Conservation (phyloP, 176 grass and related monocot species). For the Aegilops bicornis region DNA sequence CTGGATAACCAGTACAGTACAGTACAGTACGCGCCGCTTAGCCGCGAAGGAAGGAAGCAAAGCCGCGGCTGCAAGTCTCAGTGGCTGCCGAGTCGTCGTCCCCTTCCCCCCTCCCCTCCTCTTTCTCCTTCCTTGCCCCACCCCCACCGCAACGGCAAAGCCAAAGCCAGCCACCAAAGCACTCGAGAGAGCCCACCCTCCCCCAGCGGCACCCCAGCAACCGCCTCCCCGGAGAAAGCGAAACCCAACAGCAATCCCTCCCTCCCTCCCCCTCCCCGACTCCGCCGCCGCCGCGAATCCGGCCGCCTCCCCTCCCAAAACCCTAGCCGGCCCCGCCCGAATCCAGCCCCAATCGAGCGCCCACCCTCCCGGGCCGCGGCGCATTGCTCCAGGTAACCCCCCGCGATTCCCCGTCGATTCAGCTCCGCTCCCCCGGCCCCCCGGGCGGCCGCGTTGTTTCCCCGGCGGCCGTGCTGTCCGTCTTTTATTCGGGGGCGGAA, state of each 20-base stretch:
- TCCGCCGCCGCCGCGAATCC: not conserved
- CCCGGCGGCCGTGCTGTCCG: not conserved
- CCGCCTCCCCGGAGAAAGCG: not conserved
- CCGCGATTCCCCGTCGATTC: not conserved
- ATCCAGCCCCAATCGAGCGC: not conserved
- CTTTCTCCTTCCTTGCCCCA: not conserved
- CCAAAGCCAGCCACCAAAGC: not conserved
- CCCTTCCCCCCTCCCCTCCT: no score
- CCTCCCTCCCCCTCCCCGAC: no score
- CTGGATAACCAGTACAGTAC: not conserved
- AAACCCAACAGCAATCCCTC: not conserved
- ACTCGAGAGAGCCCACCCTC: not conserved
- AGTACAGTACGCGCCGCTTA: not conserved
- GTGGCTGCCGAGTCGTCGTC: not conserved
- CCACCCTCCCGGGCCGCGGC: not conserved
- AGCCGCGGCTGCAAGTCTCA: not conserved
- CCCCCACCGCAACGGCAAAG: not conserved
- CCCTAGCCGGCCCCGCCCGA: conserved; percentile 8
- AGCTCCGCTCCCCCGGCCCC: no score
- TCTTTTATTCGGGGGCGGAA: not conserved
- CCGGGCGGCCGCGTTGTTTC: no score
- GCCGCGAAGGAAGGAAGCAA: not conserved
- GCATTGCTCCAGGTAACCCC: conserved; percentile 10
- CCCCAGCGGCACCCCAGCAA: not conserved
- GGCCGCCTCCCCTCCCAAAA: conserved; percentile 15